phyloP scores from a whole-genome alignment of 2,329 filamentous ascomycete genomes.

The Monilinia laxa region DNA sequence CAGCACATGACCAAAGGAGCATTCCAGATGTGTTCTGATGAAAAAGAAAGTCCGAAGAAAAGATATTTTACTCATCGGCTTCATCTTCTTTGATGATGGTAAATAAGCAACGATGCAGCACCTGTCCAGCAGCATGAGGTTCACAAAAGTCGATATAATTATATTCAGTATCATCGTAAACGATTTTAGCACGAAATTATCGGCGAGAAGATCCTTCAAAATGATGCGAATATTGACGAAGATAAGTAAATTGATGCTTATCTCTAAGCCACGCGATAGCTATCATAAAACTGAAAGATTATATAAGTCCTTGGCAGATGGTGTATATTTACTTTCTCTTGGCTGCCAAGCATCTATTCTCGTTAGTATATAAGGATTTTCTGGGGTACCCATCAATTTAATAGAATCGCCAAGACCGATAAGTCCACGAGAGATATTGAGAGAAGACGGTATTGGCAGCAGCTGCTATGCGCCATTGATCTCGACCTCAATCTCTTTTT shows the following conservation, averaged over 20 bases:
- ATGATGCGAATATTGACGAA: not conserved
- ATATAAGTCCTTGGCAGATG: not conserved
- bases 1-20: not conserved
- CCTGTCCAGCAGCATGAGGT: not conserved
- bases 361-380: not conserved
- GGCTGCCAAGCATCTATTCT: not conserved
- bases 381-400: not conserved
- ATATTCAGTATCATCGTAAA: not conserved
- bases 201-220: not conserved
- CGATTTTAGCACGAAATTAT: not conserved
- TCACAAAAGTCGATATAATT: not conserved
- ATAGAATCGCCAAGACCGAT: no score
- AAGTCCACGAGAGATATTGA: not conserved
- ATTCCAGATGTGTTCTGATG: not conserved
- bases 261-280: not conserved
- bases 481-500: not conserved
- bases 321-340: no score
- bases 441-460: not conserved
- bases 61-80: not conserved
- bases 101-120: not conserved
- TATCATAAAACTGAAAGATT: not conserved
- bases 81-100: not conserved
- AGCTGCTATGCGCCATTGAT: not conserved
- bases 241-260: not conserved
- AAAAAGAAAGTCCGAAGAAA: not conserved